Evolutionary conservation across 345 rosid genomes (phyloP), one percentile per base, ranked within the genome.

Genomic region (Passiflora organensis): DNA sequence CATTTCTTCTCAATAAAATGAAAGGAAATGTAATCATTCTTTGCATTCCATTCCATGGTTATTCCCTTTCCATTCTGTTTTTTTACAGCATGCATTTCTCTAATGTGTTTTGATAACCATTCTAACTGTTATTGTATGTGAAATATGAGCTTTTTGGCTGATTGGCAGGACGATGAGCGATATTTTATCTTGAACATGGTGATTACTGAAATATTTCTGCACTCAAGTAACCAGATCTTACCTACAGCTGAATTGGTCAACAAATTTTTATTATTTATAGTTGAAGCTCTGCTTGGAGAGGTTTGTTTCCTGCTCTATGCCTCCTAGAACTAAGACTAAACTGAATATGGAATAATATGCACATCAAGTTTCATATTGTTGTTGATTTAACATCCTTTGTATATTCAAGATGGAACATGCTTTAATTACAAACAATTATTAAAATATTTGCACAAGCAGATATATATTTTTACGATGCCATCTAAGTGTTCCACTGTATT

Each of bases 221-320:
- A 70, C 66, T 72, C 75, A 39, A 73, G 67, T 52, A 89, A 82
- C 58, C 74, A 84, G 77, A 69, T 81, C 73, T 45, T 45, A 59
- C 82, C 84, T 64, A 70, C 81, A 13, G 53, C 61, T 60, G 74
- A 66, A 36, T 39, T 82, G 58, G 57, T 73, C 53, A 82, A 80
- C 62, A 74, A 71, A 60, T 79, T 69, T 69, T 80, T 91, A 60
- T 75, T 66, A 54, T 93, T 82, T 59, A 56, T 83, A 17, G 89
- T 80, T 55, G 68, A 67, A 62, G 83, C 82, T 18, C 76, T 93
- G 71, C 81, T 79, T 56, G 86, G 73, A 66, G 77, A 82, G 95
- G 96, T 85, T 28, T 60, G 79, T 55, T 61, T 73, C 51, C 53
- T 71, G 69, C 25, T 0, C 19, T 23, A 43, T 32, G 11, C 6